Evolutionary conservation across 2,329 filamentous ascomycete genomes (phyloP).

Genomic region (Camillea tinctor): DNA sequence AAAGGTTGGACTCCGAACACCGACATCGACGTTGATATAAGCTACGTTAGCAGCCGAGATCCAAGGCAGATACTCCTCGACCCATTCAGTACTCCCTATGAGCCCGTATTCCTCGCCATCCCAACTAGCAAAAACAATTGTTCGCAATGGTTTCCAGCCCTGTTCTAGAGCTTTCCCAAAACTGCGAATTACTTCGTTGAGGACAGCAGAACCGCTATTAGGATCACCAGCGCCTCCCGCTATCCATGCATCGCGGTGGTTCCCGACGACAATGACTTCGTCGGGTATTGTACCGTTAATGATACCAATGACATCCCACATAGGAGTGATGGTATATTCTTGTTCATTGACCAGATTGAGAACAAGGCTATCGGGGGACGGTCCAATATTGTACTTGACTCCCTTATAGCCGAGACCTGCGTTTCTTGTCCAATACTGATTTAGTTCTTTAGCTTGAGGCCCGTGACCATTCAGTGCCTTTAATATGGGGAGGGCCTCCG

Average conservation of each 20-base stretch:
- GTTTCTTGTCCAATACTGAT: conserved; percentile 66
- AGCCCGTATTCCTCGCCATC: conserved; percentile 84
- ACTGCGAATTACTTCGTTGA: conserved; percentile 74
- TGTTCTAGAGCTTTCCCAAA: conserved; percentile 67
- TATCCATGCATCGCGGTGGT: conserved; percentile 88
- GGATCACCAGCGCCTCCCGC: conserved; percentile 80
- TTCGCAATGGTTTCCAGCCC: conserved; percentile 83
- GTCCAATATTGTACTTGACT: conserved; percentile 81
- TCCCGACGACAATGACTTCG: conserved; percentile 87
- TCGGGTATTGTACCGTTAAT: conserved; percentile 85
- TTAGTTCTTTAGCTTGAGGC: conserved; percentile 71
- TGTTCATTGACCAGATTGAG: conserved; percentile 77
- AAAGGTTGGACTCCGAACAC: conserved; percentile 65
- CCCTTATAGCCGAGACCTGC: conserved; percentile 76
- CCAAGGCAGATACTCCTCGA: conserved; percentile 86
- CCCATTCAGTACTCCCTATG: conserved; percentile 87
- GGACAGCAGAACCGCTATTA: conserved; percentile 75
- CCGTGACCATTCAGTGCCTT: conserved; percentile 88
- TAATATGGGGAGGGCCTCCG: conserved; percentile 83
- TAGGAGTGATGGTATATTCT: conserved; percentile 75
- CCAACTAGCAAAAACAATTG: conserved; percentile 86
- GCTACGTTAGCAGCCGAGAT: conserved; percentile 70
- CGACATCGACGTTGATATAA: conserved; percentile 84
- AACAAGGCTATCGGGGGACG: conserved; percentile 68
- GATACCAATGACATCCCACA: conserved; percentile 90